Evolutionary conservation across 805 yeast genomes (phyloP), one percentile per base, ranked within the genome.

Genomic region (Zygotorulaspora sp.): DNA sequence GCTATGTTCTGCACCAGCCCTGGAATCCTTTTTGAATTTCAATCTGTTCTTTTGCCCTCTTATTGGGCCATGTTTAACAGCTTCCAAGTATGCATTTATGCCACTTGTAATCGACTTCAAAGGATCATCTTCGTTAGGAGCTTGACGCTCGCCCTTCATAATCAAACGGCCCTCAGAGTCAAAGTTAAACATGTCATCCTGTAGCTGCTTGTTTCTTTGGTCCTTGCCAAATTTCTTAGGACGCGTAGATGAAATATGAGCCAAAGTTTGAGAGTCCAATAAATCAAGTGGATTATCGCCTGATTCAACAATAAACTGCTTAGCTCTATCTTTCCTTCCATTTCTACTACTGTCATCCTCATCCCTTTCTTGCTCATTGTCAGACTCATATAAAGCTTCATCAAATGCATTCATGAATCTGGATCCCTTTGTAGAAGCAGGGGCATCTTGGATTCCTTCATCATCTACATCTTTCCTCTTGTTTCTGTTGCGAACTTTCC

Each of bases 31-130:
- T 66, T 83, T 85, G 68, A 78, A 90, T 66, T 88, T 90, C 72
- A 90, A 75, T 67, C 78, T 87, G 63, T 89, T 89, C 67, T 77
- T 78, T 69, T 86, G 96, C 41, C 97, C 96, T 63, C 96, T 81
- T 3, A 88, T 78, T 20, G 97, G 97, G 16, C 92, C 97, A 52
- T 83, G 84, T 61, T 77, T 82, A 16, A 92, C 87, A 5, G 98
- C 98, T 45, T 88, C 96, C 48, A 88, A 75, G 60, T 92, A 92
- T 0, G 97, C 97, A 57, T 84, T 84, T 48, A 90, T 76, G 12
- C 96, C 95, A 31, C 65, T 65, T 4, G 72, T 66, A 26, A 70
- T 64, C 11, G 69, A 47, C 37, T 60, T 56, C 42, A 72, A 58
- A 40, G 72, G 76, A 52, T 77, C 82, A 30, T 71, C 71, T 3